A percentile compares a stretch with the other conserved stretches of the same genome.
Evolutionary conservation across 169 alveolate genomes (phyloP).

Genomic region (Cryptosporidium sp.): DNA sequence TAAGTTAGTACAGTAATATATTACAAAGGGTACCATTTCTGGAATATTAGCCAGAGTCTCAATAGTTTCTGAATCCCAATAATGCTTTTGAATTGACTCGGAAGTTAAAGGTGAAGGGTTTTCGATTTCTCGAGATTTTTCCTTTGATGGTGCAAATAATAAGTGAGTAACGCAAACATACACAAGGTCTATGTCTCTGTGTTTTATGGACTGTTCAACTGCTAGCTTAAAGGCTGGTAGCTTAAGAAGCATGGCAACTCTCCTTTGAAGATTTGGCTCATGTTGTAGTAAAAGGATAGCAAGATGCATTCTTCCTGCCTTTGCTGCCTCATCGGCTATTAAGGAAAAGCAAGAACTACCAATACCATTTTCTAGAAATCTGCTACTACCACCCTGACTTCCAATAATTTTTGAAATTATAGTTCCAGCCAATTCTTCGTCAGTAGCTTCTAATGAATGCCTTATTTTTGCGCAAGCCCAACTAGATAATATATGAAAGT

Average conservation of each 20-base stretch:
- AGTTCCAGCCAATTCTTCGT: constrained; percentile 78
- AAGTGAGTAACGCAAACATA: constrained; percentile 78
- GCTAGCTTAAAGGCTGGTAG: constrained; percentile 79
- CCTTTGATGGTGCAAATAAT: constrained; percentile 6
- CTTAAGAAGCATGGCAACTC: constrained; percentile 80
- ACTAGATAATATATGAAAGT: constrained; percentile 77
- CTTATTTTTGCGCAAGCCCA: constrained; percentile 83
- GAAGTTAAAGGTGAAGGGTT: not conserved
- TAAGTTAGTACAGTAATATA: constrained; percentile 41
- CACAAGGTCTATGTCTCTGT: constrained; percentile 81
- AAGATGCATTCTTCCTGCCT: constrained; percentile 78
- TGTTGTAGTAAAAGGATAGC: constrained; percentile 79
- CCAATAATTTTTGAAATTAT: constrained; percentile 27
- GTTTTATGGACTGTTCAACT: constrained; percentile 78
- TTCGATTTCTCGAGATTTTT: not conserved
- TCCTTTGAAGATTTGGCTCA: constrained; percentile 78
- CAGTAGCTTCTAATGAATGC: constrained; percentile 80
- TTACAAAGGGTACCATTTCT: constrained; percentile 67
- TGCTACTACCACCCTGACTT: not conserved
- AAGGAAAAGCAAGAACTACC: constrained; percentile 43
- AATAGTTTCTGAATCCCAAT: constrained; percentile 59
- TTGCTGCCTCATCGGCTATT: constrained; percentile 81
- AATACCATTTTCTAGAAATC: not conserved
- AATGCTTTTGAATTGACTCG: constrained; percentile 38
- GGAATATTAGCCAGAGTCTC: constrained; percentile 58